Base-by-base conservation (phyloP, 768 basidiomycete genomes). In the Xerocomellus amylosporus region DNA sequence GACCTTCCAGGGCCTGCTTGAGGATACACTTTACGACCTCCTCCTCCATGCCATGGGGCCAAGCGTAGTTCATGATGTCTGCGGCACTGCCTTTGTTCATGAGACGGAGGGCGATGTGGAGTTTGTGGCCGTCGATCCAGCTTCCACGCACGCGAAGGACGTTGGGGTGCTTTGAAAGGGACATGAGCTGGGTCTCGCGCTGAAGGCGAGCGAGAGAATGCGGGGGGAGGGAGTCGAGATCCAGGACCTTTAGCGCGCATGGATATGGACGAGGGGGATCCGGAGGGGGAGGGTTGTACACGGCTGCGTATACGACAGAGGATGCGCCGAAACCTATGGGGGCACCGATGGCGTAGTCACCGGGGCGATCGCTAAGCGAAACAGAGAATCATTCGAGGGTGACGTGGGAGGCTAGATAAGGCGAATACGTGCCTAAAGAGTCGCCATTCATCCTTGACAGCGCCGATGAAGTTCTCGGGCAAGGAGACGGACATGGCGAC, bases 281-380 rank as follows among this genome's bases (percentile, higher is more conserved):
- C 31, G 58, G 65, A 51, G 53, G 73, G 62, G 79, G 55, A 5
- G 79, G 76, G 8, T 75, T 78, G 68, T 84, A 94, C 2, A 75
- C 71, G 0, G 94, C 94, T 14, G 85, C 72, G 64, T 95, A 93
- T 7, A 98, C 95, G 51, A 87, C 88, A 0, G 95, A 96, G 4
- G 92, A 93, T 3, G 95, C 88, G 19, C 95, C 95, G 62, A 89
- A 94, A 2, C 94, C 93, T 48, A 95, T 93, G 19, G 90, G 82
- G 8, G 79, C 71, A 15, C 89, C 90, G 36, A 90, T 77, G 19
- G 79, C 80, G 64, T 94, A 94, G 75, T 95, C 91, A 13, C 73
- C 60, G 2, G 82, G 74, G 57, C 79, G 69, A 66, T 91, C 88
- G 63, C 90, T 91, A 67, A 39, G 15, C 24, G 55, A 38, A 28